These are phyloP conservation scores for Agaricales sp. DNA, from an alignment of 1,284 basidiomycete genomes.

Conservation along the genomic window DNA sequence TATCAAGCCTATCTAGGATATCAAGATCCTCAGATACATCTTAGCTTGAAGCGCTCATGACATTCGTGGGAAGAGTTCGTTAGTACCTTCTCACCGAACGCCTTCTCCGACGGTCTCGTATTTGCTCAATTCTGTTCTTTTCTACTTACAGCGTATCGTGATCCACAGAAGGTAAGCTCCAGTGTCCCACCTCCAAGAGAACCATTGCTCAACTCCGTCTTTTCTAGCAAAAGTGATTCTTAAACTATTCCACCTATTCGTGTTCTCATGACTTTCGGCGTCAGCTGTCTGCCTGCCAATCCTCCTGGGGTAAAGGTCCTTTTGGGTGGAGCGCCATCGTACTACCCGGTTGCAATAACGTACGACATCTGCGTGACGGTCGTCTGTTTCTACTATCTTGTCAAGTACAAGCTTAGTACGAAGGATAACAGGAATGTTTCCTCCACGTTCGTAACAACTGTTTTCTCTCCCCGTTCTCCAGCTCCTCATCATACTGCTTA, in stretches of 20 bases:
- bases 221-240: not conserved
- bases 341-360: not conserved
- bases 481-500: not conserved
- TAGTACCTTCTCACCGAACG: not conserved
- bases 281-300: conserved; percentile 2
- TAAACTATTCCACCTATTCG: no score
- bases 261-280: not conserved
- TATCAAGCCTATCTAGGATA: not conserved
- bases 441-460: not conserved
- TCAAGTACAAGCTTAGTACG: not conserved
- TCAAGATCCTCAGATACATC: not conserved
- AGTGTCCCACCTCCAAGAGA: not conserved
- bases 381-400: not conserved
- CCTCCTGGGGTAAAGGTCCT: not conserved
- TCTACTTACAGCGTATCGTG: no score
- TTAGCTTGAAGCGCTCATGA: not conserved
- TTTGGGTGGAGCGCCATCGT: not conserved
- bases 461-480: not conserved
- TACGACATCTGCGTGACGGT: not conserved
- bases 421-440: not conserved
- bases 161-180: no score
- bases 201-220: not conserved
- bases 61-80: not conserved
- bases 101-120: no score
- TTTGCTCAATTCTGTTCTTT: no score